phyloP scores from a whole-genome alignment of 805 yeast genomes.

The Candida anglica region DNA sequence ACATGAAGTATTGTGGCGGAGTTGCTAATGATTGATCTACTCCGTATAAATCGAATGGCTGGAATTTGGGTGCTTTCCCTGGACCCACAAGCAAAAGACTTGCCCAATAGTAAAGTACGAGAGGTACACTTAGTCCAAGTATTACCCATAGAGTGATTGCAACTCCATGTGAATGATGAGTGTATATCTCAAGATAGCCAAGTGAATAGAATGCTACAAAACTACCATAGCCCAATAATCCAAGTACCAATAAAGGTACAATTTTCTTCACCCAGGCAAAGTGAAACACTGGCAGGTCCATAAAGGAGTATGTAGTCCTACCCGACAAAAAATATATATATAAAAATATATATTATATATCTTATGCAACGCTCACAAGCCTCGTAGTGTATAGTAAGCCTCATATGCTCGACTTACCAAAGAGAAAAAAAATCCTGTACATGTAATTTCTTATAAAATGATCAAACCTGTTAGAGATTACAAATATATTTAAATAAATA shows the following conservation, averaged over 20 bases:
- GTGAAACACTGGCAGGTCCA: too few species aligned
- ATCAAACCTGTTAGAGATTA: too few species aligned
- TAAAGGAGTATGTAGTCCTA: too few species aligned
- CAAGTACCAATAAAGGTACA: slow-evolving; percentile 25
- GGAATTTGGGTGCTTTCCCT: slow-evolving; percentile 39
- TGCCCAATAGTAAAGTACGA: slow-evolving; percentile 37
- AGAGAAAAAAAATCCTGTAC: too few species aligned
- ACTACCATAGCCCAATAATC: slow-evolving; percentile 34
- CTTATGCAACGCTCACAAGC: too few species aligned
- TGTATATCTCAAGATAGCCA: slow-evolving; percentile 36
- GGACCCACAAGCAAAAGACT: slow-evolving; percentile 52
- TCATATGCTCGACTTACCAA: too few species aligned
- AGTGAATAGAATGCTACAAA: slow-evolving; percentile 43
- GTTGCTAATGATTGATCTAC: slow-evolving; percentile 16
- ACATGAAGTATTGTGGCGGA: slow-evolving; percentile 59
- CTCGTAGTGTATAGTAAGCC: too few species aligned
- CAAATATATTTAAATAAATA: too few species aligned
- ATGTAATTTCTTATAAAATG: too few species aligned
- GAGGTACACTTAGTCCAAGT: slow-evolving; percentile 16
- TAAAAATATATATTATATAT: too few species aligned
- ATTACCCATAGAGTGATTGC: slow-evolving; percentile 38
- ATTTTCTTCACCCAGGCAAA: slow-evolving; percentile 14
- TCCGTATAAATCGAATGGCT: slow-evolving; percentile 31
- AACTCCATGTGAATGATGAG: slow-evolving; percentile 20
- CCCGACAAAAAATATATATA: too few species aligned